Evolutionary conservation across 1,284 basidiomycete species (phyloP).

Genomic region (Trichosporon inkin): DNA sequence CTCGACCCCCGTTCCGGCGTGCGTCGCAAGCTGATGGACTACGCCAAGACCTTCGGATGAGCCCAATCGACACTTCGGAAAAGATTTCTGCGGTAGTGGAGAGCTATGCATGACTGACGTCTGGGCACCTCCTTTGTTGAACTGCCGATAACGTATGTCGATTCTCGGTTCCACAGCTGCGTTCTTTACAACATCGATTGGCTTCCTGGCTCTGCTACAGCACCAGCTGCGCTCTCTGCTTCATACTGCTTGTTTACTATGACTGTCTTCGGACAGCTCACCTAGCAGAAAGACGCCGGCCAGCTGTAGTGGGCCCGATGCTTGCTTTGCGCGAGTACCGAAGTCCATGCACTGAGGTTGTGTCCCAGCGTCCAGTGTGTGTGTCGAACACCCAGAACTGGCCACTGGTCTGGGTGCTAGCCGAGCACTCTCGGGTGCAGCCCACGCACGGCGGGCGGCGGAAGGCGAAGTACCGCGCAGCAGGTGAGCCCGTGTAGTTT

Average conservation of each 20-base stretch:
- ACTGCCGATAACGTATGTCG: too few species aligned
- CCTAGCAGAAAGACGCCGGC: not conserved
- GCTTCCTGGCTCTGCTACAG: too few species aligned
- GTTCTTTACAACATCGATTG: too few species aligned
- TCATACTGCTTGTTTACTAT: not conserved
- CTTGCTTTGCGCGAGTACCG: not conserved
- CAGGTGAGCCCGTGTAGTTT: not conserved
- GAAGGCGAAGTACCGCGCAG: not conserved
- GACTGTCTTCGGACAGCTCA: not conserved
- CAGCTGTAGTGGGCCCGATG: not conserved
- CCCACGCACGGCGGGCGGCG: not conserved
- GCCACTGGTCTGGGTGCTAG: not conserved
- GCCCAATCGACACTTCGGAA: not conserved
- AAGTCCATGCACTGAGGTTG: not conserved
- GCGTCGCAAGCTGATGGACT: not conserved
- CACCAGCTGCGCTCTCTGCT: too few species aligned
- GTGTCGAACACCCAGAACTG: conserved; percentile 7
- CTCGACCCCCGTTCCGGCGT: conserved; percentile 1
- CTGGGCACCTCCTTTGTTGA: not conserved
- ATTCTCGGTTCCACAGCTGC: too few species aligned
- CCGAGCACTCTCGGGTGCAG: not conserved
- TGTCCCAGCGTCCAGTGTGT: not conserved
- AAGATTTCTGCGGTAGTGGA: too few species aligned
- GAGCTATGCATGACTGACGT: not conserved
- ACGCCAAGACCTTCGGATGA: not conserved